Evolutionary conservation across 1,284 basidiomycete genomes (phyloP), one percentile per base, ranked within the genome.

Genomic region (Kwoniella shivajii): DNA sequence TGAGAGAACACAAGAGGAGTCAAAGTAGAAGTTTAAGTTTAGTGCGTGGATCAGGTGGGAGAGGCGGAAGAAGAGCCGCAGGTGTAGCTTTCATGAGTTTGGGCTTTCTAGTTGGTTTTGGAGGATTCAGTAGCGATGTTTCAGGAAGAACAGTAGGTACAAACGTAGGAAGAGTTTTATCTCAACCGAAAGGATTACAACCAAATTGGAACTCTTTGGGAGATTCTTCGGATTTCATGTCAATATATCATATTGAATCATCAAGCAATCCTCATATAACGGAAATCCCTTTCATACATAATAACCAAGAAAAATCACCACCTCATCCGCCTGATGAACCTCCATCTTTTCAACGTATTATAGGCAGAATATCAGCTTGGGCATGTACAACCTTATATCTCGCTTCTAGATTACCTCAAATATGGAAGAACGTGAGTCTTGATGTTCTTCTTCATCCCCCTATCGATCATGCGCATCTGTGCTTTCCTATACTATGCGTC

Each of bases 321-420:
- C 50, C 50, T 26, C 54, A 58, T 30, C 55, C 55, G 2, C 64
- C 66, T 4, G 60, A 66, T 14, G 50, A 58, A 3, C 60, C 67
- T 6, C 59, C 65, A 7, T 65, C 67, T 2, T 62, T 69, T 49
- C 69, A 80, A 48, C 86, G 84, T 44, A 73, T 90, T 16, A 79
- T 96, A 48, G 93, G 93, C 1, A 86, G 93, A 2, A 84, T 92
- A 57, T 92, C 88, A 53, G 92, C 94, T 6, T 97, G 93, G 93
- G 73, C 87, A 27, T 96, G 93, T 73, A 92, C 92, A 1, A 90
- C 86, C 0, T 80, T 95, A 20, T 97, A 97, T 76, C 79, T 97
- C 26, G 95, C 92, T 5, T 91, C 89, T 3, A 85, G 93, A 49
- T 79, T 96, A 67, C 93, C 93, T 27, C 93, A 96, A 76, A 95